Base-by-base conservation (phyloP, 2,329 filamentous ascomycete species). In the Xylariaceae sp. region DNA sequence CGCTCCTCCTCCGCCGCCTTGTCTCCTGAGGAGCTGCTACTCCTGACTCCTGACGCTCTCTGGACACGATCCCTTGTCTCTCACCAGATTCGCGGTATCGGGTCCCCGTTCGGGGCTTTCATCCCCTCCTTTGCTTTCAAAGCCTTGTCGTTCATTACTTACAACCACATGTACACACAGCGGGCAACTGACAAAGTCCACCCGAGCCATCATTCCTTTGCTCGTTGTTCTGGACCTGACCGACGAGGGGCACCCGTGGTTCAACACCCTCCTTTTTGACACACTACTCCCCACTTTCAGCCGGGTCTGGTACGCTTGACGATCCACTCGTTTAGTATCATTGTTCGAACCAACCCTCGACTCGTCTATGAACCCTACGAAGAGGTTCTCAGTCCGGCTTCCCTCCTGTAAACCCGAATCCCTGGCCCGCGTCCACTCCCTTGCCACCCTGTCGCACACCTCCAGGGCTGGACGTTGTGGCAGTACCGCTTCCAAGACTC, bases 361-460 rank as follows among this genome's bases (percentile, higher is more conserved):
- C 6, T 13, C 25, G 6, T 6, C 6, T 28, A 28, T 28, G 7
- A n/a, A n/a, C n/a, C n/a, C n/a, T n/a, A n/a, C n/a, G n/a, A n/a
- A n/a, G n/a, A n/a, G n/a, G n/a, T n/a, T n/a, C 21, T 7, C 21
- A 22, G 21, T 7, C 21, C 7, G 21, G 12, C 21, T 29, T 28
- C 25, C 15, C 30, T 25, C 5, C 30, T 4, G 14, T 12, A 8
- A 36, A 37, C 38, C 42, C 36, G 34, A 51, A 49, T 48, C 47
- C 48, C 48, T 50, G 50, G 45, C 32, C 47, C 45, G 45, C 42
- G 45, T 36, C 31, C 36, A 37, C 30, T 12, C 19, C 36, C 42
- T 43, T 38, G 27, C 36, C 42, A 33, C 23, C 27, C 30, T 33
- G 21, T 30, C 12, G 18, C 31, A 35, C 33, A 13, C 18, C n/a